Evolutionary conservation across 352 stramenopile genomes (phyloP), one percentile per base, ranked within the genome.

Genomic region (Globisporangium cystogenes): DNA sequence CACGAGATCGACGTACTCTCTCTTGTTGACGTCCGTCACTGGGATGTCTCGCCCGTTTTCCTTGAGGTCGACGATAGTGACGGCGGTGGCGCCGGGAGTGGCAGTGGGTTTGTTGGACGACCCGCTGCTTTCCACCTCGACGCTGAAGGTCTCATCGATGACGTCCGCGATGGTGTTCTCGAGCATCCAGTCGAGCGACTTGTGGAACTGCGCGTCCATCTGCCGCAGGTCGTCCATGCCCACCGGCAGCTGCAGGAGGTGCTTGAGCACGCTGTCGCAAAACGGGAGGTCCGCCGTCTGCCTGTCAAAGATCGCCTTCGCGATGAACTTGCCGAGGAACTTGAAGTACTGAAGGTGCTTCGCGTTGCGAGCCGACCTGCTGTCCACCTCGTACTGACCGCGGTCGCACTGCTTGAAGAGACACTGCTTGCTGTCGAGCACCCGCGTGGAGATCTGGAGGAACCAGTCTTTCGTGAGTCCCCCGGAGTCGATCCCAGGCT

Each of bases 381-480:
- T 57, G 53, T 87, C 60, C 12, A 92, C 67, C 41, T 84, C 75
- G 46, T 74, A 76, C 4, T 75, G 55, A 0, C 66, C 67, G 24
- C 71, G 64, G 26, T 92, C 77, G 48, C 76, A 87, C 11, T 44
- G 12, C 52, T 72, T 76, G 55, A 90, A 89, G 10, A 92, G 55
- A 15, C 52, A 43, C 1, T 63, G 71, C 20, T 53, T 50, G 31
- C 72, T 75, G 21, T 66, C 53, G 1, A 64, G 64, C 18, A 67
- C 59, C 0, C 74, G 57, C 29, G 84, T 74, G 15, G 80, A 90
- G 20, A 94, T 62, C 52, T 86, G 75, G 0, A 96, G 60, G 57
- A 86, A 96, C 86, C 86, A 96, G 63, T 96, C 86, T 51, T 96
- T 96, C 4, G 87, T 95, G 14, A 96, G 64, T 11, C 87, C 87